These are phyloP conservation scores for Coniochaeta sp. DNA, from an alignment of 2,329 filamentous ascomycete genomes.

Conservation along the genomic window DNA sequence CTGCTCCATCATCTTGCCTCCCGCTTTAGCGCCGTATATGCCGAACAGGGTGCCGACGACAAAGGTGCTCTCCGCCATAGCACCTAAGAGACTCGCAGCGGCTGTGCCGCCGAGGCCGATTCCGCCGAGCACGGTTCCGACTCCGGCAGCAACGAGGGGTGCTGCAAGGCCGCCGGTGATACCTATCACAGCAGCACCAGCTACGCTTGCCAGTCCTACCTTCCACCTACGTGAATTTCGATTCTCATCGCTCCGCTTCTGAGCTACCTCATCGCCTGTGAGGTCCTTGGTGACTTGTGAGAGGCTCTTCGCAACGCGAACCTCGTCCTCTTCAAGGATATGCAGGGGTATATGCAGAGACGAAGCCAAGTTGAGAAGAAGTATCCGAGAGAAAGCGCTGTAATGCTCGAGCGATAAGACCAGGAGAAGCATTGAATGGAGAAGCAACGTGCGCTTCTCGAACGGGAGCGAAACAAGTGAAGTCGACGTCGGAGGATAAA, in stretches of 20 bases:
- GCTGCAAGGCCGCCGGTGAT: conserved; percentile 70
- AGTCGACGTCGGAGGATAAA: conserved; percentile 55
- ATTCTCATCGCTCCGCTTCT: conserved; percentile 57
- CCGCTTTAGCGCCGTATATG: conserved; percentile 80
- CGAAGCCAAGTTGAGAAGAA: conserved; percentile 63
- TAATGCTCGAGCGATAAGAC: conserved; percentile 74
- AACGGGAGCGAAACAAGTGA: conserved; percentile 51
- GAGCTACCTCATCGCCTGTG: conserved; percentile 56
- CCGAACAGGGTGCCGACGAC: conserved; percentile 83
- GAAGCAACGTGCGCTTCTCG: conserved; percentile 57
- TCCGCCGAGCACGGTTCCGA: conserved; percentile 73
- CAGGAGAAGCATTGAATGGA: conserved; percentile 67
- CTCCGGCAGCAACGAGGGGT: conserved; percentile 67
- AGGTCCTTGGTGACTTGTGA: conserved; percentile 65
- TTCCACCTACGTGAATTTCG: conserved; percentile 64
- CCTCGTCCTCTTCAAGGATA: conserved; percentile 63
- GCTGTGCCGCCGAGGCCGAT: conserved; percentile 66
- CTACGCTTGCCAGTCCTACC: conserved; percentile 42
- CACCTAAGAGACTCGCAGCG: conserved; percentile 71
- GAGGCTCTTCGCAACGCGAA: conserved; percentile 66
- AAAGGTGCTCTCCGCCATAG: conserved; percentile 70
- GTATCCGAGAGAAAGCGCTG: conserved; percentile 61
- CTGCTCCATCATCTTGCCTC: conserved; percentile 79
- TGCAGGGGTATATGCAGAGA: conserved; percentile 62
- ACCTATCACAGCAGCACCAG: conserved; percentile 59